Evolutionary conservation across 2,329 filamentous ascomycete species (phyloP), one percentile per base, ranked within the genome.

Genomic region (Knufia fluminis): DNA sequence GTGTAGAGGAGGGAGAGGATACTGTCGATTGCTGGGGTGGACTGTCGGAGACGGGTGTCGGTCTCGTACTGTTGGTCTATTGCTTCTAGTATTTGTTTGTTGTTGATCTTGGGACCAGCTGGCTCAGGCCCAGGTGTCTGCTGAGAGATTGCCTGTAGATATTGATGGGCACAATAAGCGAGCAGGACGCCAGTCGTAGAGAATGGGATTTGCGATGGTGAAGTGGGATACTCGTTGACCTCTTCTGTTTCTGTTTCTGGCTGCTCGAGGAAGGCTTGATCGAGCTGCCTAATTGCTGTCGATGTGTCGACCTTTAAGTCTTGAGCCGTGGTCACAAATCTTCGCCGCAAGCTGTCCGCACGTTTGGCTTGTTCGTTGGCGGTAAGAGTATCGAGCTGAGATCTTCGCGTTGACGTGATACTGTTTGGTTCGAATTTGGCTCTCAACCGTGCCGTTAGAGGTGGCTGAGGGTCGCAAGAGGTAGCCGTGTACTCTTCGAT

Each of bases 371-470:
- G 52, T 28, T 31, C 14, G n/a, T 19, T 48, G 16, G 26, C 31
- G 4, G 12, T 33, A 14, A 39, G 7, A 3, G 8, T n/a, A 2
- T 26, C 20, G 3, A 40, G 4, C 17, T 48, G 6, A 16, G 45
- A 31, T 40, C 33, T 48, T 32, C 45, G 9, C 23, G 20, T 26
- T 19, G 45, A 39, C 28, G 35, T 64, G 8, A 68, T 67, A n/a
- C 70, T 66, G 49, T 71, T 64, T 0, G 77, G 77, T 54, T 78
- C 70, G 20, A 76, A 62, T 54, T 76, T 75, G 57, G 83, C 79
- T 62, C 79, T 77, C 53, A 82, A 64, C 31, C 78, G 62, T 40
- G 67, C 59, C 0, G 70, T 64, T 12, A 48, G 33, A 10, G 45
- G 45, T 17, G 46, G 46, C 16, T 49, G 24, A 6, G 38, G 3